A percentile compares a stretch with the other conserved stretches of the same genome.
Conservation (phyloP, 331 rosid species). For the Telfairia occidentalis region DNA sequence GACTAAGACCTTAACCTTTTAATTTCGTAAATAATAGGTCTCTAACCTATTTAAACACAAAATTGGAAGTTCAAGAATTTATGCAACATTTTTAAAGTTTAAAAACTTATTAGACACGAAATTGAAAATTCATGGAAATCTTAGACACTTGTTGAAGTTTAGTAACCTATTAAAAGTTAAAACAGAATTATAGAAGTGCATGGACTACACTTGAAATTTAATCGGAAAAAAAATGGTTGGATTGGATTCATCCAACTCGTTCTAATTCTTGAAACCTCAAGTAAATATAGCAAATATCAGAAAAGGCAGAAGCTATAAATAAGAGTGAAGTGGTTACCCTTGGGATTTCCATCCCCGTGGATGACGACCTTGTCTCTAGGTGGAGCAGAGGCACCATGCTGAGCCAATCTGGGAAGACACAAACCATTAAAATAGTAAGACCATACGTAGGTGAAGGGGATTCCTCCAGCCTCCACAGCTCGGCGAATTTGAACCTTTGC, state of each 20-base stretch:
- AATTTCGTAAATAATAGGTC: too few species aligned
- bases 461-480: not conserved
- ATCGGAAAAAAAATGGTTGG: not conserved
- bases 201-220: too few species aligned
- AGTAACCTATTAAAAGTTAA: too few species aligned
- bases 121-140: too few species aligned
- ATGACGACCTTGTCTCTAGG: constrained; percentile 25
- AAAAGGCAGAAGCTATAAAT: not conserved
- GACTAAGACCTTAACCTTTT: too few species aligned
- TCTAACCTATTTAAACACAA: too few species aligned
- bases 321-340: constrained; percentile 23
- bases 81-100: too few species aligned
- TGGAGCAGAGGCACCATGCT: constrained; percentile 16
- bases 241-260: too few species aligned
- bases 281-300: not conserved
- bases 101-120: too few species aligned
- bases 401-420: constrained; percentile 30
- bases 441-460: constrained; percentile 14
- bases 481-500: not conserved
- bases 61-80: too few species aligned
- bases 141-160: too few species aligned
- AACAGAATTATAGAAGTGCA: too few species aligned
- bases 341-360: constrained; percentile 47
- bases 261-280: not conserved
- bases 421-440: constrained; percentile 31